Evolutionary conservation across 23 red algal genomes (phyloP).

Genomic region (Cyanidiococcus yangmingshanensis): DNA sequence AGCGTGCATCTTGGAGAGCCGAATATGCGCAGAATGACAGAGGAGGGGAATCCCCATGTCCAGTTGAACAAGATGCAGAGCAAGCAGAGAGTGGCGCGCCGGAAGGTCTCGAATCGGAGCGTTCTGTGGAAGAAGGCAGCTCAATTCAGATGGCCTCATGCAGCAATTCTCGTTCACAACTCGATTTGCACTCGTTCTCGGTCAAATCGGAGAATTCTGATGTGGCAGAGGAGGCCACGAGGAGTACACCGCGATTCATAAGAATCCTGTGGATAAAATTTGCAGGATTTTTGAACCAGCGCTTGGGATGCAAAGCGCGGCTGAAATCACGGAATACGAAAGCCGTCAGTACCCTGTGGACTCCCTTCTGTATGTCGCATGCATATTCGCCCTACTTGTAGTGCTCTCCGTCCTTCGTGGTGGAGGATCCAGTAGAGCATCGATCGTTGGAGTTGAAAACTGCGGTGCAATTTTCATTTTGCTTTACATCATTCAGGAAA

Average conservation of each 20-base stretch:
- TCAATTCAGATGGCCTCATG: too few relatives aligned
- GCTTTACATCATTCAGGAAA: constrained; percentile 25
- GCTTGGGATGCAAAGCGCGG: background rate
- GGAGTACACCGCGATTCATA: background rate
- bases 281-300: constrained; percentile 15
- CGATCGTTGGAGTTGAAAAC: constrained; percentile 10
- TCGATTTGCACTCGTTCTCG: background rate
- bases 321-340: constrained; percentile 20
- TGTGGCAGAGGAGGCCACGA: background rate
- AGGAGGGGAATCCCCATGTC: too few relatives aligned
- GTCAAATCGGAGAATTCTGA: background rate
- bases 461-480: constrained; percentile 21
- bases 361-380: constrained; percentile 12
- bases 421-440: background rate
- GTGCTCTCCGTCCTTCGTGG: constrained; percentile 24
- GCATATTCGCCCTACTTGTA: constrained; percentile 20
- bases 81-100: too few relatives aligned
- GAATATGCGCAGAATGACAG: too few relatives aligned
- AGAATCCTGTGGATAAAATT: background rate
- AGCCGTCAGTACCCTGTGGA: constrained; percentile 19
- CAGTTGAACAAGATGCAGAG: too few relatives aligned
- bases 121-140: too few relatives aligned
- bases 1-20: too few relatives aligned
- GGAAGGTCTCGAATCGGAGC: too few relatives aligned
- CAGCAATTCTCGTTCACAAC: too few relatives aligned